Conservation (phyloP, 192 early-diverging fungal species). For the Mortierella hygrophila region DNA sequence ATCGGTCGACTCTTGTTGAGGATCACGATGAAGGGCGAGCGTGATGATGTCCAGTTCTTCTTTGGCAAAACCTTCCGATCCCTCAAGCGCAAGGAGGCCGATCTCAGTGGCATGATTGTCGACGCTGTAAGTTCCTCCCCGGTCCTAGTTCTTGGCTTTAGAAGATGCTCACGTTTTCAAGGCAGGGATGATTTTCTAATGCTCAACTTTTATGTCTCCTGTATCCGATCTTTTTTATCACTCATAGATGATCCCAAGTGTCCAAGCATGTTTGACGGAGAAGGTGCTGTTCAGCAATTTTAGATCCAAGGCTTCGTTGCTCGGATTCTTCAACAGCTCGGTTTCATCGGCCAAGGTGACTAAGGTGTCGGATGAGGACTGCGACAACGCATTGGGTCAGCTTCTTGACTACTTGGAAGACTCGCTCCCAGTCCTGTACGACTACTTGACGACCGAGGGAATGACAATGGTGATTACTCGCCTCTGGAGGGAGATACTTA, state of each 20-base stretch:
- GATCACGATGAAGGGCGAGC: conserved; percentile 83
- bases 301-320: conserved; percentile 33
- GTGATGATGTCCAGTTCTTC: conserved; percentile 87
- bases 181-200: too few species aligned
- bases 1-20: conserved; percentile 76
- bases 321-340: conserved; percentile 37
- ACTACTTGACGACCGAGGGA: conserved; percentile 73
- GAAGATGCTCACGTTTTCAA: too few species aligned
- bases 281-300: conserved; percentile 69
- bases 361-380: conserved; percentile 61
- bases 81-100: conserved; percentile 75
- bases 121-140: conserved; percentile 63
- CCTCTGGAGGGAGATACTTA: conserved; percentile 81
- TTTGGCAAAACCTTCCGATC: conserved; percentile 82
- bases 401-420: conserved; percentile 83
- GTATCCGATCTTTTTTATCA: neutral
- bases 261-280: conserved; percentile 72
- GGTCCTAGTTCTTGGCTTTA: neutral
- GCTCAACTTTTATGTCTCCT: neutral
- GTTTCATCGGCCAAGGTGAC: conserved; percentile 39
- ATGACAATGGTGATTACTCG: conserved; percentile 74
- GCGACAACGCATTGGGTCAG: conserved; percentile 76
- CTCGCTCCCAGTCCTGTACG: conserved; percentile 75
- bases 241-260: conserved; percentile 69
- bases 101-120: conserved; percentile 78